These are phyloP conservation scores for Russula brevipes DNA, from an alignment of 768 basidiomycete species.

Conservation along the genomic window DNA sequence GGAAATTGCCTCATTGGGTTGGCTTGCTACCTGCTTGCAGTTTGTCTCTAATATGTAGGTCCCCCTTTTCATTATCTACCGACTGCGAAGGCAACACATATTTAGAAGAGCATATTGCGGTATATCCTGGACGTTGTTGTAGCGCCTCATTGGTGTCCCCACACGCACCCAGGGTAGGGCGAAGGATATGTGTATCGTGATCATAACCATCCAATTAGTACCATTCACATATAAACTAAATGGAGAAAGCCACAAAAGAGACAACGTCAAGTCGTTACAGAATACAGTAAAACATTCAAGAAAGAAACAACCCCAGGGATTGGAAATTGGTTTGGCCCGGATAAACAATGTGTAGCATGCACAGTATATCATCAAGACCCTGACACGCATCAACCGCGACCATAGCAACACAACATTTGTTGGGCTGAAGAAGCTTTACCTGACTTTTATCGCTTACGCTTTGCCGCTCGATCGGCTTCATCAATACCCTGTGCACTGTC, in stretches of 20 bases:
- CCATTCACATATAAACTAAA: constrained; percentile 16
- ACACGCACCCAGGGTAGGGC: too few relatives aligned
- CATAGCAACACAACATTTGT: neutral
- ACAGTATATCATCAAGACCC: constrained; percentile 6
- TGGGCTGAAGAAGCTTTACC: neutral
- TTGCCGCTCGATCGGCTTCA: constrained; percentile 17
- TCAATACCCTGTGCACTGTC: constrained; percentile 9
- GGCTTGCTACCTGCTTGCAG: neutral
- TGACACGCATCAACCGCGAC: constrained; percentile 6
- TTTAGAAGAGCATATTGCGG: neutral
- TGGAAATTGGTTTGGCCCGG: neutral
- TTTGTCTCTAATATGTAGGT: neutral
- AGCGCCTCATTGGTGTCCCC: neutral
- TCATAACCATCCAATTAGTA: constrained; percentile 8
- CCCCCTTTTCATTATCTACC: neutral
- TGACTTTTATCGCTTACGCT: constrained; percentile 18
- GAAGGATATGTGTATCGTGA: neutral
- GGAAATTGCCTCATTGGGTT: neutral
- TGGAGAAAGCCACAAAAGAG: neutral
- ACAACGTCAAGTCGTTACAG: constrained; percentile 11
- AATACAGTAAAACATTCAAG: constrained; percentile 8
- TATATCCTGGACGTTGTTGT: neutral
- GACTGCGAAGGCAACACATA: neutral
- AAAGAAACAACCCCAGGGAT: constrained; percentile 1
- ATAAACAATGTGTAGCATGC: neutral